These are phyloP conservation scores for Lumnitzera littorea DNA, from an alignment of 345 rosid genomes.

Conservation along the genomic window DNA sequence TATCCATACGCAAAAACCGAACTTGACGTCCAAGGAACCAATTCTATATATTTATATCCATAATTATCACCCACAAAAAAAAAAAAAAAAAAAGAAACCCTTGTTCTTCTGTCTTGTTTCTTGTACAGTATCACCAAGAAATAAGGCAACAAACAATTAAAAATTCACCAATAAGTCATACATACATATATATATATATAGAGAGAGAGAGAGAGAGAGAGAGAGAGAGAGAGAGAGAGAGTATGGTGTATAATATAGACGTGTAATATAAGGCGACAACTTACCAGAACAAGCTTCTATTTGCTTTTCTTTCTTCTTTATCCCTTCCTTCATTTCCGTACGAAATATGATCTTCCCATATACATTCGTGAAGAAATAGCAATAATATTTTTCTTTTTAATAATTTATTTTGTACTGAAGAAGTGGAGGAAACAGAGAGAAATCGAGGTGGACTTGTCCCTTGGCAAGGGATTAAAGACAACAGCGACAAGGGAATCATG, in stretches of 20 bases:
- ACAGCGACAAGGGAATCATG: too few relatives aligned
- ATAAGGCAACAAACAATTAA: too few relatives aligned
- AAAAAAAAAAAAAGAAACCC: neutral
- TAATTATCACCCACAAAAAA: neutral
- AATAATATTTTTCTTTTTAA: neutral
- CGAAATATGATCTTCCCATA: neutral
- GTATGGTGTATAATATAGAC: too few relatives aligned
- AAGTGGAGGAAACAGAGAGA: neutral
- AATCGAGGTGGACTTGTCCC: too few relatives aligned
- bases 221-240: too few relatives aligned
- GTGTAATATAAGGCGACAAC: neutral
- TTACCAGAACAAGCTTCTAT: slow-evolving; percentile 2
- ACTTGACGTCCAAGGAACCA: slow-evolving; percentile 84
- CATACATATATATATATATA: too few relatives aligned
- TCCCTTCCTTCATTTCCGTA: slow-evolving; percentile 1
- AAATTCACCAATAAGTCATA: too few relatives aligned
- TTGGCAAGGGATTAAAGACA: too few relatives aligned
- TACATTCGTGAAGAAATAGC: neutral
- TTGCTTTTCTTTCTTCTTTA: neutral
- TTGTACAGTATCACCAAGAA: too few relatives aligned
- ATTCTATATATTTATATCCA: neutral
- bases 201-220: too few relatives aligned
- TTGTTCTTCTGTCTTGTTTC: neutral
- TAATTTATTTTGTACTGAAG: neutral
- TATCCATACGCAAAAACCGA: slow-evolving; percentile 32